A percentile compares a stretch with the other conserved stretches of the same genome.
Conservation (phyloP, 768 basidiomycete species). For the Boletus barrowsii region DNA sequence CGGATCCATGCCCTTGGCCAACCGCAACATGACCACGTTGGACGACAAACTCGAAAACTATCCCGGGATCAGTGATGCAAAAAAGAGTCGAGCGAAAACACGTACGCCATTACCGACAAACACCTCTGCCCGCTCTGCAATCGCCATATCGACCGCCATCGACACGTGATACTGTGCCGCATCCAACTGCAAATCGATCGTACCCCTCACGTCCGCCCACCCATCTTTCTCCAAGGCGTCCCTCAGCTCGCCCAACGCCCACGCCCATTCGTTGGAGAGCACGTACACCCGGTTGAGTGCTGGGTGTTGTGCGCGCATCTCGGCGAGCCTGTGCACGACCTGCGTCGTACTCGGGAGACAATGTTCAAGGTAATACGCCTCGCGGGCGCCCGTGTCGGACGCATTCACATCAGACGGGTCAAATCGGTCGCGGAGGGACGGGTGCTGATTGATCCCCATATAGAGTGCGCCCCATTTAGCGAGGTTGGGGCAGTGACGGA, state of each 20-base stretch:
- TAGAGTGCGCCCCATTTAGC: conserved; percentile 42
- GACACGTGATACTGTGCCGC: conserved; percentile 45
- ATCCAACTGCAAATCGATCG: conserved; percentile 40
- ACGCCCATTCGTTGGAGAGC: conserved; percentile 50
- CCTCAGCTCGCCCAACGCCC: conserved; percentile 40
- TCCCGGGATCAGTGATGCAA: background rate
- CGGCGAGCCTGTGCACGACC: conserved; percentile 38
- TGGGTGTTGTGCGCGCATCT: conserved; percentile 33
- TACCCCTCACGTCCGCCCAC: conserved; percentile 48
- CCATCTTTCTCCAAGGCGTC: conserved; percentile 41
- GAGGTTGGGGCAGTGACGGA: conserved; percentile 54
- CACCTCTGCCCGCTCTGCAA: conserved; percentile 55
- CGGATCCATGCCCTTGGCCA: conserved; percentile 42
- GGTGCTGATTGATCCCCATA: conserved; percentile 50
- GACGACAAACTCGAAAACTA: conserved; percentile 49
- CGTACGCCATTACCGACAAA: conserved; percentile 62
- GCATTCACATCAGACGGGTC: conserved; percentile 16
- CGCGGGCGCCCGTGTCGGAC: conserved; percentile 1
- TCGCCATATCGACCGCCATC: conserved; percentile 59
- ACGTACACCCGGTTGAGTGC: conserved; percentile 40
- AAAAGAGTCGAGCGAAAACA: conserved; percentile 1
- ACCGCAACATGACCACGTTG: conserved; percentile 47
- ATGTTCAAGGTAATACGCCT: conserved; percentile 16
- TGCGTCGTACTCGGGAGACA: conserved; percentile 44
- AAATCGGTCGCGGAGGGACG: conserved; percentile 41